Conservation (phyloP, 768 basidiomycete genomes). For the Paxillus rubicundulus region DNA sequence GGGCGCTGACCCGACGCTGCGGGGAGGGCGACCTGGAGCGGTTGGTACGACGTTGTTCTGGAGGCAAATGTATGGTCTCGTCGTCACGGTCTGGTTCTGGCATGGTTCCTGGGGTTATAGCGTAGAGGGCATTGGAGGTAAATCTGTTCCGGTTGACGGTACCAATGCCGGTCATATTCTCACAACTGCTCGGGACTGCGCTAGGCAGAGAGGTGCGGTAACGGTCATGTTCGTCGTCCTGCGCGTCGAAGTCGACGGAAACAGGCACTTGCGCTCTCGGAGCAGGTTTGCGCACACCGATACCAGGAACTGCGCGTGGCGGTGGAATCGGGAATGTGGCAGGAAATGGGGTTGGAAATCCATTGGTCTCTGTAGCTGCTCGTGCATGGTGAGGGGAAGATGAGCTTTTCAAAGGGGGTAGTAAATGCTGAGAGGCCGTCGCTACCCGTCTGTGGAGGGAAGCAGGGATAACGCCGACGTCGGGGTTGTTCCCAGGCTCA, state of each 20-base stretch:
- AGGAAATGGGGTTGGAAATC: constrained; percentile 17
- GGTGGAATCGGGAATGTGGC: constrained; percentile 15
- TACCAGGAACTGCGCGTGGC: constrained; percentile 31
- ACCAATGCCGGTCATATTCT: constrained; percentile 71
- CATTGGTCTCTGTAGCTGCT: constrained; percentile 33
- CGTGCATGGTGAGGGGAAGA: constrained; percentile 32
- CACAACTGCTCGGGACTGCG: constrained; percentile 46
- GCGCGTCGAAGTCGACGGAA: constrained; percentile 47
- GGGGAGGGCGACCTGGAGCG: constrained; percentile 27
- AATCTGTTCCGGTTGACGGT: constrained; percentile 30
- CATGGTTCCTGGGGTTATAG: constrained; percentile 9
- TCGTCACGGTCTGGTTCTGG: constrained; percentile 14
- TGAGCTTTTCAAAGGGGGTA: constrained; percentile 11
- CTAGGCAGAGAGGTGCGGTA: constrained; percentile 51
- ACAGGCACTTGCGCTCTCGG: constrained; percentile 63
- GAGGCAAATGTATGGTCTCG: constrained; percentile 12
- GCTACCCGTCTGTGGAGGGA: constrained; percentile 33
- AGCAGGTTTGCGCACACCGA: constrained; percentile 57
- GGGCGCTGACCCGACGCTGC: constrained; percentile 23
- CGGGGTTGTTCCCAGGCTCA: constrained; percentile 25
- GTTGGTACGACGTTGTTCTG: constrained; percentile 15
- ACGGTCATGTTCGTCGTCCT: constrained; percentile 30
- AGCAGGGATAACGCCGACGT: constrained; percentile 22
- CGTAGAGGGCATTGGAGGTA: constrained; percentile 17
- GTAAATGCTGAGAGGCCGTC: constrained; percentile 28